Evolutionary conservation across 2,329 filamentous ascomycete species (phyloP).

Genomic region (Ophiostoma tasmaniense): DNA sequence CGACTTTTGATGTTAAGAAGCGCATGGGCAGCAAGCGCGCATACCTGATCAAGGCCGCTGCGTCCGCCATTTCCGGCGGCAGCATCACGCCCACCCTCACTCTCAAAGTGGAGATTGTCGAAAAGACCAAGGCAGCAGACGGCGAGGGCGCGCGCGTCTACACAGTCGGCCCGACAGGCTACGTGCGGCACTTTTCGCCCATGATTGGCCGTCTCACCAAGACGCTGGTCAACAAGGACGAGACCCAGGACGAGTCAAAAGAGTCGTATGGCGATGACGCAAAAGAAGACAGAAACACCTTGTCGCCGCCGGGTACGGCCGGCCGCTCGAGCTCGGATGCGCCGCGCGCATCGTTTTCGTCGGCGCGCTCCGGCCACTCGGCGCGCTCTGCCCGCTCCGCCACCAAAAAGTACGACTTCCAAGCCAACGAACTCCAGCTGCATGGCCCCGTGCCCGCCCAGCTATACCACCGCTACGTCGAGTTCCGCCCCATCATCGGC

Average conservation of each 20-base stretch:
- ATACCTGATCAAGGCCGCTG: slow-evolving; percentile 63
- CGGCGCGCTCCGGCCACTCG: background rate
- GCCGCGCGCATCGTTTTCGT: background rate
- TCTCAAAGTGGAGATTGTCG: slow-evolving; percentile 70
- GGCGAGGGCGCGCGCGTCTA: slow-evolving; percentile 63
- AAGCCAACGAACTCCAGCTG: slow-evolving; percentile 85
- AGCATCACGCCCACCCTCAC: slow-evolving; percentile 63
- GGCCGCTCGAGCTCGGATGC: background rate
- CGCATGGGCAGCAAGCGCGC: slow-evolving; percentile 80
- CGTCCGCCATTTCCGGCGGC: slow-evolving; percentile 51
- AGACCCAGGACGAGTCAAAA: slow-evolving; percentile 40
- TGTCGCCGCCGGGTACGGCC: background rate
- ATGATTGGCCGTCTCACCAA: slow-evolving; percentile 77
- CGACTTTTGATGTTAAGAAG: slow-evolving; percentile 67
- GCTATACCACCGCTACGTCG: slow-evolving; percentile 86
- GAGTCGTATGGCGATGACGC: slow-evolving; percentile 23
- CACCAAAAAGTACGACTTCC: slow-evolving; percentile 53
- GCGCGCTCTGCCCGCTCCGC: background rate
- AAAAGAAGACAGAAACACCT: slow-evolving; percentile 42
- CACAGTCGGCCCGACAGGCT: slow-evolving; percentile 67
- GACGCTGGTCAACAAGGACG: slow-evolving; percentile 56
- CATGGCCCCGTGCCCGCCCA: slow-evolving; percentile 69
- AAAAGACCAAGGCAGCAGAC: slow-evolving; percentile 56
- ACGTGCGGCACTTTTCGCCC: slow-evolving; percentile 79
- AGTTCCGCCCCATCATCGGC: slow-evolving; percentile 83